Evolutionary conservation across 345 rosid genomes (phyloP).

Genomic region (Mangifera indica): DNA sequence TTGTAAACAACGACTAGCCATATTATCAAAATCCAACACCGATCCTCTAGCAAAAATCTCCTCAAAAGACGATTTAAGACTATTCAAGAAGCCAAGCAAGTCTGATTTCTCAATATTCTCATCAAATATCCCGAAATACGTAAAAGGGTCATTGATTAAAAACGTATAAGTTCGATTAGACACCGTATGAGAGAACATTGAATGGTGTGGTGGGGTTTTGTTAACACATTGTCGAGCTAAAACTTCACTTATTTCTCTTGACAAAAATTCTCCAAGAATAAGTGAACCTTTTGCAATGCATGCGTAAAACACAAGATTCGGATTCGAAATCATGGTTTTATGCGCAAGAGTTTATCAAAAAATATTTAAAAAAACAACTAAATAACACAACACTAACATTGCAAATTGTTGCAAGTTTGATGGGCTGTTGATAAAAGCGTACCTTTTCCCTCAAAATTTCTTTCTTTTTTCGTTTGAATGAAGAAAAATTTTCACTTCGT

Average conservation of each 20-base stretch:
- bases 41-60: conserved; percentile 38
- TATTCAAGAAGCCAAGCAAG: conserved; percentile 51
- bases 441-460: neutral
- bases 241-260: conserved; percentile 42
- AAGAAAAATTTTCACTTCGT: neutral
- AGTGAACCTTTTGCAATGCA: conserved; percentile 66
- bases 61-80: conserved; percentile 46
- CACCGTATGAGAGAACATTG: conserved; percentile 67
- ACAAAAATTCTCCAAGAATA: conserved; percentile 59
- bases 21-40: conserved; percentile 26
- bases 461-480: no score
- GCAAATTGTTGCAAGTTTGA: no score
- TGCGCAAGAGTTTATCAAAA: neutral
- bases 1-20: conserved; percentile 48
- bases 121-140: conserved; percentile 57
- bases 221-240: conserved; percentile 61
- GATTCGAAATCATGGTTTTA: conserved; percentile 61
- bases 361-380: neutral
- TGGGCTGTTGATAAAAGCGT: no score
- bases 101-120: conserved; percentile 46
- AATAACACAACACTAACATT: conserved; percentile 9
- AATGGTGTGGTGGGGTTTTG: conserved; percentile 67
- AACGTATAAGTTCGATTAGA: conserved; percentile 52
- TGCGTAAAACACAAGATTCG: conserved; percentile 50
- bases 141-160: conserved; percentile 54